These are phyloP conservation scores for Saccharum hybrid DNA, from an alignment of 202 grass and related monocot genomes.

Conservation along the genomic window DNA sequence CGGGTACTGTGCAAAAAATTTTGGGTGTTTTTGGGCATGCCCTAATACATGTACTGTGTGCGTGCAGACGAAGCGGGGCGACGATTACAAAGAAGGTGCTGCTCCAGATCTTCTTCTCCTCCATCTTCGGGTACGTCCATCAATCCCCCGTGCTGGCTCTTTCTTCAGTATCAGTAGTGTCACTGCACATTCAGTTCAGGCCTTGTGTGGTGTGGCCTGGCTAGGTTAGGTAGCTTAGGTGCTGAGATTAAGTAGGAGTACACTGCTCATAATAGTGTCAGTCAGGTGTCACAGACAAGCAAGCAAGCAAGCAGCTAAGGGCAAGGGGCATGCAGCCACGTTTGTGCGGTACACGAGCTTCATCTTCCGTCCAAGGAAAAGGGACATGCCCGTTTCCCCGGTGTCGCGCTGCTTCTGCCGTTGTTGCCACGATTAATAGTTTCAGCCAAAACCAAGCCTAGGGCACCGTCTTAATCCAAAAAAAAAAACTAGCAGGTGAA, in stretches of 20 bases:
- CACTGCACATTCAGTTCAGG: not conserved
- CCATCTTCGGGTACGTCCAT: constrained; percentile 70
- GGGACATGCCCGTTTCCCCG: constrained; percentile 31
- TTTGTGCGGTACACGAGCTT: constrained; percentile 41
- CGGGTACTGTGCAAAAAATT: no score
- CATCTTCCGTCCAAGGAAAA: constrained; percentile 17
- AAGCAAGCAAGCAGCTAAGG: no score
- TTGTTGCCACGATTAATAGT: not conserved
- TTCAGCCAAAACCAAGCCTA: not conserved
- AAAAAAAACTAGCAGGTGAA: constrained; percentile 13
- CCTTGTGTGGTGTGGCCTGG: no score
- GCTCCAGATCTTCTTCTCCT: constrained; percentile 72
- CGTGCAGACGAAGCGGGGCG: constrained; percentile 60
- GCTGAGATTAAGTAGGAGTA: no score
- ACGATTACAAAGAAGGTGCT: constrained; percentile 69
- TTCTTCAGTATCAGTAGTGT: not conserved
- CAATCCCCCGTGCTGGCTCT: not conserved
- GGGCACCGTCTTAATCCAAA: not conserved
- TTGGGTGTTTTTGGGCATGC: no score
- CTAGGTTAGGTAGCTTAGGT: no score
- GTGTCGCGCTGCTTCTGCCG: constrained; percentile 26
- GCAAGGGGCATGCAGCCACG: no score
- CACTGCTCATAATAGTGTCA: no score
- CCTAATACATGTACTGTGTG: not conserved
- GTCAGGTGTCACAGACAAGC: no score